Base-by-base conservation (phyloP, 2,329 filamentous ascomycete species). In the Saccharata proteae region DNA sequence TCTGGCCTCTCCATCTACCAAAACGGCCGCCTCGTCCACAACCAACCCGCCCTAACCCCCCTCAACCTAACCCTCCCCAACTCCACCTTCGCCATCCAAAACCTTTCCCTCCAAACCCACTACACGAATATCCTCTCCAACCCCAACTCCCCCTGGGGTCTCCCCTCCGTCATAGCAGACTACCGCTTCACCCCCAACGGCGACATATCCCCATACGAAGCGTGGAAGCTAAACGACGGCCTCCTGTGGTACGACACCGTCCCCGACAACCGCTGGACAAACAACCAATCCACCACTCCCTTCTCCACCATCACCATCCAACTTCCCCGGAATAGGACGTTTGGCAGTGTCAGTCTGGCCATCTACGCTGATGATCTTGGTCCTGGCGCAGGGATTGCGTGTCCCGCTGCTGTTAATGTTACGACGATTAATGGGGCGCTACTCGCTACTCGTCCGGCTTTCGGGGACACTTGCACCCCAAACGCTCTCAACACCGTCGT, bases 91-190 rank as follows among this genome's bases (percentile, higher is more conserved):
- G 40, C 43, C 35, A 36, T 38, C 23, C 21, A 37, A 18, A 12
- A 24, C 6, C 34, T 52, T 34, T 33, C 44, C 29, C 6, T 43
- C 20, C 19, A 37, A 6, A 40, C 43, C 4, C 29, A 39, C 21
- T 42, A 37, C 28, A 42, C 57, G n/a, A 62, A 62, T 39, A 61
- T 62, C 36, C 53, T 58, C 14, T 53, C 54, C n/a, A 62, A 62
- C 31, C 53, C 36, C 29, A 51, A 45, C 42, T 43, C 22, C 9
- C 40, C 40, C 13, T 35, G 38, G 12, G 46, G 48, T 25, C 53
- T 55, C 25, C 55, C 56, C 7, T 42, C 41, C 24, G 48, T 51
- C 11, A 46, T 48, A n/a, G 52, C 52, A 26, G 52, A 55, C 5
- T 60, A 49, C 38, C 54, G 49, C 17, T 53, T 51, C 30, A 26